A percentile compares a stretch with the other conserved stretches of the same genome.
Conservation (phyloP, 179 eudicot genomes). For the Patellifolia procumbens region DNA sequence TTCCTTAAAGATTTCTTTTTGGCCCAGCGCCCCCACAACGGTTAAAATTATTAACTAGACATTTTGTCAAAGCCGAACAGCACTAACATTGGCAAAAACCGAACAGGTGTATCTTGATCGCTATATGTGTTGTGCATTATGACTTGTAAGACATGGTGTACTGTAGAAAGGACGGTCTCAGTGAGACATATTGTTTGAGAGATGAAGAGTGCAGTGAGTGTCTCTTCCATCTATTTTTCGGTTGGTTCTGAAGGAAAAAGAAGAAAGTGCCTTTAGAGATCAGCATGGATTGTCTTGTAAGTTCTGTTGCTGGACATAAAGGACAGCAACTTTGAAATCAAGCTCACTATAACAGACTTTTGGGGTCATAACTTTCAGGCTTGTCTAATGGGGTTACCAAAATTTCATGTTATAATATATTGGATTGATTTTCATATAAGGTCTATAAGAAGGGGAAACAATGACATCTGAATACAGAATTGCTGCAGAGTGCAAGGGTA, state of each 20-base stretch:
- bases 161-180: not conserved
- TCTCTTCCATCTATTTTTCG: not conserved
- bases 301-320: not conserved
- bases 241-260: not conserved
- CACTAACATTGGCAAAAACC: not conserved
- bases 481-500: not conserved
- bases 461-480: not conserved
- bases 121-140: not conserved
- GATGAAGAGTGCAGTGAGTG: not conserved
- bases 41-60: not conserved
- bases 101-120: not conserved
- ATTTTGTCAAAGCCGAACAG: too few species aligned
- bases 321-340: not conserved
- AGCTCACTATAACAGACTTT: not conserved
- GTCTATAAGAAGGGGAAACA: too few species aligned
- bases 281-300: not conserved
- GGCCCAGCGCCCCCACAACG: not conserved
- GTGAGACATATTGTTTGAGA: not conserved
- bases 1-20: not conserved
- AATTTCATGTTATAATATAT: not conserved
- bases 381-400: not conserved
- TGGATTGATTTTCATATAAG: not conserved
- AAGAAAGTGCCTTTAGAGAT: not conserved
- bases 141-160: not conserved
- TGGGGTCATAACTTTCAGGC: not conserved